These are phyloP conservation scores for Neofusicoccum laricinum DNA, from an alignment of 2,329 filamentous ascomycete species.

Conservation along the genomic window DNA sequence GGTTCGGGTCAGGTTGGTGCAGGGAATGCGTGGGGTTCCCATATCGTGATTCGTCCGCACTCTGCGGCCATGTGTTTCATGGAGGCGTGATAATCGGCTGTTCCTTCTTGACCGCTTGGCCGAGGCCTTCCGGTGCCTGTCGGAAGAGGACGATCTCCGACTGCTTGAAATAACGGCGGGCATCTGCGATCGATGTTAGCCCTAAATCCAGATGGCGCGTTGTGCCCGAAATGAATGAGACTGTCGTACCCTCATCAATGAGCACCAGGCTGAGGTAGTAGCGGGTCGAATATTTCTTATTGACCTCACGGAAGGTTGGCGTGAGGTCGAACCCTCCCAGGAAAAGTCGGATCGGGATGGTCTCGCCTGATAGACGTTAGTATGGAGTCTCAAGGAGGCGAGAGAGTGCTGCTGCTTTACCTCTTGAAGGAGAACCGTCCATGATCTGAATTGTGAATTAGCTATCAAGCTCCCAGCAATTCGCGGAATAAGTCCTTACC, in stretches of 20 bases:
- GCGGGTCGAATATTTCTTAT: slow-evolving; percentile 98
- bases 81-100: slow-evolving; percentile 21
- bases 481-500: slow-evolving; percentile 44
- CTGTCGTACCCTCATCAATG: slow-evolving; percentile 77
- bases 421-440: slow-evolving; percentile 97
- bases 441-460: slow-evolving; percentile 67
- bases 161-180: slow-evolving; percentile 97
- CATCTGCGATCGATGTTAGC: slow-evolving; percentile 58
- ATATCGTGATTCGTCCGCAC: not conserved
- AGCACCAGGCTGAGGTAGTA: slow-evolving; percentile 96
- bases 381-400: not conserved
- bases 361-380: slow-evolving; percentile 59
- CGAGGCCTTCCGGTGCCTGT: slow-evolving; percentile 58
- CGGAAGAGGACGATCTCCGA: slow-evolving; percentile 97
- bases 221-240: not conserved
- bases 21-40: slow-evolving; percentile 2
- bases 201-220: slow-evolving; percentile 10
- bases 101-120: slow-evolving; percentile 48
- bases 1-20: not conserved
- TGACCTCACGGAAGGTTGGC: slow-evolving; percentile 97
- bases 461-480: not conserved
- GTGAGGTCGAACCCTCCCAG: slow-evolving; percentile 96
- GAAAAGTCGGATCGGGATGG: slow-evolving; percentile 95
- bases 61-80: not conserved
- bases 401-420: slow-evolving; percentile 45